These are phyloP conservation scores for Vigna mungo DNA, from an alignment of 306 rosid genomes.

Conservation along the genomic window DNA sequence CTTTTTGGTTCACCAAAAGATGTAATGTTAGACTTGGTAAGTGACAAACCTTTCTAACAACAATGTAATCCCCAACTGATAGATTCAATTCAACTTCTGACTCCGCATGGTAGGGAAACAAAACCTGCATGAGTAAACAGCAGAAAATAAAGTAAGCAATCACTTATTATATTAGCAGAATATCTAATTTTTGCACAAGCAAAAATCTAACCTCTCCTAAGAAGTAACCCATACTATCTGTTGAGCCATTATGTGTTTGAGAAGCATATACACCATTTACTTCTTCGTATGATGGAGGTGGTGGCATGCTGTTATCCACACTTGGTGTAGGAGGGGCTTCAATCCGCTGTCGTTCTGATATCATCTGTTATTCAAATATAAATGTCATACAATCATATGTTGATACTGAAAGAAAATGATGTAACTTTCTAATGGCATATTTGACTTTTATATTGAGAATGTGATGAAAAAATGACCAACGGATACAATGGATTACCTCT, in stretches of 20 bases:
- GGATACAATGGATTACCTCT: constrained; percentile 61
- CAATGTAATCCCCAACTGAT: constrained; percentile 83
- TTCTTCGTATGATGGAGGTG: constrained; percentile 94
- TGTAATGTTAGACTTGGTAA: constrained; percentile 20
- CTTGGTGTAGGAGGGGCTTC: constrained; percentile 87
- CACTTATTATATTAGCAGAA: constrained; percentile 13
- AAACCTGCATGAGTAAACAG: constrained; percentile 60
- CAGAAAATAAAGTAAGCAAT: constrained; percentile 29
- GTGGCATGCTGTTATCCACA: constrained; percentile 72
- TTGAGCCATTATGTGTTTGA: constrained; percentile 68
- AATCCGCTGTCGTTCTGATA: constrained; percentile 85
- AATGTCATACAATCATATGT: constrained; percentile 35
- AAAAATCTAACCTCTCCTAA: constrained; percentile 85
- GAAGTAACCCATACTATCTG: constrained; percentile 80
- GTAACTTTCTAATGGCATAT: constrained; percentile 31
- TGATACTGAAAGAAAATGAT: constrained; percentile 37
- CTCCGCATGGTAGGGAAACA: constrained; percentile 81
- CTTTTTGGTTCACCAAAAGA: neutral
- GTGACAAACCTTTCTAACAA: constrained; percentile 80
- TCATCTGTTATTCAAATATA: constrained; percentile 66
- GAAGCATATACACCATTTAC: constrained; percentile 83
- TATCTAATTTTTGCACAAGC: constrained; percentile 21
- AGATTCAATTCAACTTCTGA: constrained; percentile 90
- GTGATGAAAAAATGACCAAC: constrained; percentile 26
- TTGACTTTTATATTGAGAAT: neutral